phyloP scores from a whole-genome alignment of 352 stramenopile species.

The Phytophthora pluvialis region DNA sequence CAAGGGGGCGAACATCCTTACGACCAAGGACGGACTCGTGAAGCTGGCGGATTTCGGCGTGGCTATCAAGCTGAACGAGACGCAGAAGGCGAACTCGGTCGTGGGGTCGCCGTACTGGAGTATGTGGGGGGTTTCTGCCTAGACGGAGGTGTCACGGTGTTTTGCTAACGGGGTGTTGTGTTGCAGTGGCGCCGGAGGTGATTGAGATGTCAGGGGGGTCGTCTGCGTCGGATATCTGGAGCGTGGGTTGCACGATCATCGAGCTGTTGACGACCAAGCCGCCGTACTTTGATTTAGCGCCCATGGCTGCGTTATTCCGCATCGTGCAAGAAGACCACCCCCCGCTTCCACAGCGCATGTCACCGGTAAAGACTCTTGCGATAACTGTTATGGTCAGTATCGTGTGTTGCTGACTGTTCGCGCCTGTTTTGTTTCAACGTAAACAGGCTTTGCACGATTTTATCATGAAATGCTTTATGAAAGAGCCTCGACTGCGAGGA shows the following conservation, averaged over 20 bases:
- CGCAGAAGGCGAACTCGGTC: constrained; percentile 89
- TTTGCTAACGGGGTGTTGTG: constrained; percentile 9
- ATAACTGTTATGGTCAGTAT: background rate
- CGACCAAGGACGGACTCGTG: constrained; percentile 91
- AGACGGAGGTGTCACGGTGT: background rate
- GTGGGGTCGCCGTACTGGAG: constrained; percentile 96
- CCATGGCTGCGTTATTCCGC: constrained; percentile 91
- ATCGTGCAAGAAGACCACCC: constrained; percentile 95
- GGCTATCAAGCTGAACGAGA: constrained; percentile 88
- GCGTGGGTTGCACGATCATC: constrained; percentile 95
- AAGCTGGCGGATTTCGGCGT: constrained; percentile 95
- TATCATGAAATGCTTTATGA: constrained; percentile 94
- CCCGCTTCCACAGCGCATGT: constrained; percentile 89
- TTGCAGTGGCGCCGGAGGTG: constrained; percentile 93
- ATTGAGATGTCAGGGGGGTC: constrained; percentile 95
- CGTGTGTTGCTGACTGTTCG: background rate
- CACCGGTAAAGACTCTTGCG: constrained; percentile 48
- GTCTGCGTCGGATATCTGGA: constrained; percentile 95
- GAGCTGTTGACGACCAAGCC: constrained; percentile 94
- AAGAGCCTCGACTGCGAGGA: constrained; percentile 83
- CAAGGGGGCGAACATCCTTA: constrained; percentile 94
- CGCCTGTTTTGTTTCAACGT: background rate
- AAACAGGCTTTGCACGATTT: constrained; percentile 89
- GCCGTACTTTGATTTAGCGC: constrained; percentile 93
- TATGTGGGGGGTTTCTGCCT: constrained; percentile 25